Conservation (phyloP, 495 filamentous ascomycete species). For the Pyrenula aspistea region DNA sequence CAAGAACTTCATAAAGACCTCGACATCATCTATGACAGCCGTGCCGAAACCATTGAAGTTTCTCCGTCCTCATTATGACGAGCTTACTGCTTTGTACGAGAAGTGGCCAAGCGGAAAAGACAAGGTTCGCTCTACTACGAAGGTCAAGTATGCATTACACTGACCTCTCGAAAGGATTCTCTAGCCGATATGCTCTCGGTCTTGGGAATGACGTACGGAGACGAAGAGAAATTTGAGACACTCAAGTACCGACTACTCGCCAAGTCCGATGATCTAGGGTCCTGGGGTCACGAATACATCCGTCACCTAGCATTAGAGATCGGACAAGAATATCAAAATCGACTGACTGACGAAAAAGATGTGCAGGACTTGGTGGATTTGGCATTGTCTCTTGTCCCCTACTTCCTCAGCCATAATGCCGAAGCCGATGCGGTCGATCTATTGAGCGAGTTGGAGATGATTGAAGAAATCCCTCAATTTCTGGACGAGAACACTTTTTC, state of each 20-base stretch:
- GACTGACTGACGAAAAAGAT: conserved; percentile 51
- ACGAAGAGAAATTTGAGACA: conserved; percentile 89
- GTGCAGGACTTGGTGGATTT: conserved; percentile 69
- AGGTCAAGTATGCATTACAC: background rate
- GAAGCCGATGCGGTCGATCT: conserved; percentile 97
- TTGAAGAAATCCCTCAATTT: conserved; percentile 78
- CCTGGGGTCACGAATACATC: conserved; percentile 98
- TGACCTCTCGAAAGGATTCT: conserved; percentile 41
- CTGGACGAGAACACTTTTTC: conserved; percentile 90
- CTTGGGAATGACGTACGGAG: conserved; percentile 97
- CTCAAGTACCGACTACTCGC: conserved; percentile 88
- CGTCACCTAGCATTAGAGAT: conserved; percentile 92
- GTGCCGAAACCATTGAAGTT: conserved; percentile 98
- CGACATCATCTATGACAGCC: conserved; percentile 97
- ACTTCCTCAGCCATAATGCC: conserved; percentile 93
- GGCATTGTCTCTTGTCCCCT: conserved; percentile 72
- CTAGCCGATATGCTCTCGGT: conserved; percentile 94
- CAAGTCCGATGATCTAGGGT: conserved; percentile 82
- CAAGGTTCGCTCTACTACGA: conserved; percentile 42
- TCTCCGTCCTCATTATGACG: conserved; percentile 86
- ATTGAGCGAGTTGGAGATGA: conserved; percentile 92
- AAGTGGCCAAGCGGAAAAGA: conserved; percentile 72
- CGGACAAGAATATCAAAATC: conserved; percentile 80
- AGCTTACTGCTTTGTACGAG: conserved; percentile 74
- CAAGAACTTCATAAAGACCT: conserved; percentile 96